Evolutionary conservation across 176 grass and related monocot species (phyloP), one percentile per base, ranked within the genome.

Genomic region (Triticum timopheevii): DNA sequence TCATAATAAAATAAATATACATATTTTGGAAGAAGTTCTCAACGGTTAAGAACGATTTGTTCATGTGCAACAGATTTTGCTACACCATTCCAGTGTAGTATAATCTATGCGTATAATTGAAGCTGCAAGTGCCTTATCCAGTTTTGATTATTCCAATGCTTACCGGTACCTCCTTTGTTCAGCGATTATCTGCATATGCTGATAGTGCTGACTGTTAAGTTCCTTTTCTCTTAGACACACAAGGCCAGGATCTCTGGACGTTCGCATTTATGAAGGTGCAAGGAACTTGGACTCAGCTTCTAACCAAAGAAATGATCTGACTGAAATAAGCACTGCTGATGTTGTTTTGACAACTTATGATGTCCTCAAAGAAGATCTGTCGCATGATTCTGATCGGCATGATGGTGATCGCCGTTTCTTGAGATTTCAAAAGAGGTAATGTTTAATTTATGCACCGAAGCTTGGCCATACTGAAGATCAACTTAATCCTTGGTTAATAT

Each of bases 291-390:
- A 91, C 42, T 75, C 24, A 15, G 78, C 81, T 81, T 76, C 65
- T 61, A 82, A 34, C 80, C 61, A 61, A 79, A 94, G 85, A 85
- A 84, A 64, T 76, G 86, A 95, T 78, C 80, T 89, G 78, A 74
- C 65, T 90, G 90, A 94, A 58, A 87, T 98, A 86, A 91, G 81
- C 81, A 81, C 78, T 49, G 83, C 93, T 91, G 96, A 98, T 75
- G 75, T 95, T 85, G 96, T 98, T 77, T 89, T 98, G 92, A 98
- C 93, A 74, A 98, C 96, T 77, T 98, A 98, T 89, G 96, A 95
- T 90, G 90, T 95, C 45, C 79, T 98, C 73, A 98, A 95, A 92
- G 96, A 98, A 92, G 96, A 98, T 87, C 79, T 98, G 78, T 98
- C 93, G 25, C 93, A 98, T 93, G 96, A 98, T 91, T 92, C 87